These are phyloP conservation scores for Solanum chilense DNA, from an alignment of 257 asterid genomes.

Conservation along the genomic window DNA sequence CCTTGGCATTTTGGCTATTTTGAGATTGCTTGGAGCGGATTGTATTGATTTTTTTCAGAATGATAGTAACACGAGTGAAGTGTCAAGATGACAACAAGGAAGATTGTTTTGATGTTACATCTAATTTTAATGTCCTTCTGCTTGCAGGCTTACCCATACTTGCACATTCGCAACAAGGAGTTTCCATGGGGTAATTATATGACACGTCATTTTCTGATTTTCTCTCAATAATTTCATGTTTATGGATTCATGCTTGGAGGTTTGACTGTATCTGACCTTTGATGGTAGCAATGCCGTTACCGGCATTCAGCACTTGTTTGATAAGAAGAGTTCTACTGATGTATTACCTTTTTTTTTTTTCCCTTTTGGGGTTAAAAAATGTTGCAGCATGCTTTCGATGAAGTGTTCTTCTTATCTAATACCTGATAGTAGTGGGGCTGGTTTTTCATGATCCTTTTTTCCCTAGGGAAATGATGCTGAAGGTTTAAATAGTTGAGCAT, in stretches of 20 bases:
- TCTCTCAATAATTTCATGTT: not conserved
- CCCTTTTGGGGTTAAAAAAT: not conserved
- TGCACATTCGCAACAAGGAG: conserved; percentile 79
- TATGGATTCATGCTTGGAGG: not conserved
- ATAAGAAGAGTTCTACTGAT: not conserved
- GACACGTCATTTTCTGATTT: not conserved
- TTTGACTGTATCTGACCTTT: not conserved
- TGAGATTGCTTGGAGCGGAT: not conserved
- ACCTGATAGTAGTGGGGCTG: not conserved
- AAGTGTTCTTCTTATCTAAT: not conserved
- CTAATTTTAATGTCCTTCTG: not conserved
- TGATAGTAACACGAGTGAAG: not conserved
- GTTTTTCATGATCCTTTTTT: not conserved
- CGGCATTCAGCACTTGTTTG: not conserved
- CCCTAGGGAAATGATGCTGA: not conserved
- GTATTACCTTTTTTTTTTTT: not conserved
- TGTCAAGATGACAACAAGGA: not conserved
- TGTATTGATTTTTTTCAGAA: not conserved
- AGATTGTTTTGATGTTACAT: not conserved
- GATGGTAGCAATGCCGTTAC: not conserved
- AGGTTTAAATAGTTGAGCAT: not conserved
- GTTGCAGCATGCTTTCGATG: not conserved
- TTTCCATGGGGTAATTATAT: conserved; percentile 73
- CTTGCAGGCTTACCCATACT: conserved; percentile 57
- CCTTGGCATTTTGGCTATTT: not conserved